Percentiles rank a stretch among this genome's conserved stretches.
Evolutionary conservation across 2,329 filamentous ascomycete species (phyloP).

Genomic region (Aspergillus japonicus): DNA sequence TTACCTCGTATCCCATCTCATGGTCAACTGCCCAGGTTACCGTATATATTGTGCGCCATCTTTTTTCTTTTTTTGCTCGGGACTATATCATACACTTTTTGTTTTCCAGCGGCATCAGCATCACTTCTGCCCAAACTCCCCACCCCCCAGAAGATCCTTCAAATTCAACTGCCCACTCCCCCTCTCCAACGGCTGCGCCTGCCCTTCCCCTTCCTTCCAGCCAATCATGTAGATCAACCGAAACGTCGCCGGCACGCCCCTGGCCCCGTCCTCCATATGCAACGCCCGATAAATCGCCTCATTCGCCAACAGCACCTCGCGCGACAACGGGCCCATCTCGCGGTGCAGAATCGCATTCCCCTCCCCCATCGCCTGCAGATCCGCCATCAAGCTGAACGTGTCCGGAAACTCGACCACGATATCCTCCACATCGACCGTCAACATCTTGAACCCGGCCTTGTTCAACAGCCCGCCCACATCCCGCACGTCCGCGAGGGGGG

Average conservation of each 20-base stretch:
- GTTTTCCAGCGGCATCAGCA: no score
- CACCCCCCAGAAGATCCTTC: conserved; percentile 70
- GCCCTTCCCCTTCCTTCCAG: conserved; percentile 81
- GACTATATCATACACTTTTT: conserved; percentile 12
- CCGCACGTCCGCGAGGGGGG: conserved; percentile 84
- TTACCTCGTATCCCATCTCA: background rate
- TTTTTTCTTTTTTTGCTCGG: conserved; percentile 14
- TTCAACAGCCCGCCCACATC: conserved; percentile 87
- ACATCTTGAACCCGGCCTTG: conserved; percentile 86
- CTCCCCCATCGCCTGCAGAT: conserved; percentile 96
- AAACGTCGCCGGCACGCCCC: conserved; percentile 79
- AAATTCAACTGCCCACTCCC: conserved; percentile 86
- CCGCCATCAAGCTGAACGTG: conserved; percentile 85
- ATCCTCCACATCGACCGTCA: conserved; percentile 96
- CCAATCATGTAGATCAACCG: conserved; percentile 98
- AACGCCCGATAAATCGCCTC: conserved; percentile 86
- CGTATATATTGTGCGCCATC: conserved; percentile 7
- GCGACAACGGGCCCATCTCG: conserved; percentile 72
- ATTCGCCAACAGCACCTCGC: conserved; percentile 81
- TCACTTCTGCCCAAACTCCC: conserved; percentile 33
- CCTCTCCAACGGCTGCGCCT: conserved; percentile 74
- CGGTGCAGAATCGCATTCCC: conserved; percentile 83
- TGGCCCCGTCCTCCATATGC: conserved; percentile 73
- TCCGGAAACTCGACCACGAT: conserved; percentile 93
- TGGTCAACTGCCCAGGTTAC: conserved; percentile 1